Evolutionary conservation across 1,284 basidiomycete species (phyloP).

Genomic region (Trichosporon asahii): DNA sequence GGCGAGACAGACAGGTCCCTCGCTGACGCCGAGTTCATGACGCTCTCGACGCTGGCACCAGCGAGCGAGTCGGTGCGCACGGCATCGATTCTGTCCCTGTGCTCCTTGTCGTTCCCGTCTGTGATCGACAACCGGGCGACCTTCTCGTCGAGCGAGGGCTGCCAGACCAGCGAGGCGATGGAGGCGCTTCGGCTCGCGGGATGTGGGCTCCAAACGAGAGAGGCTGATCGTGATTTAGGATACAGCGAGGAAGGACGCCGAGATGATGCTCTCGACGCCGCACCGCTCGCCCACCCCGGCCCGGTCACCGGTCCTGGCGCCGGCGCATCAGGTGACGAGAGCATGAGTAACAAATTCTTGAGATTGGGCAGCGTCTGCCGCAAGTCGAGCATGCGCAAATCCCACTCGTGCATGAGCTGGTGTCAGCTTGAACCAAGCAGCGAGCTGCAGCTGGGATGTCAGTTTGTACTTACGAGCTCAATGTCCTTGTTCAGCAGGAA

Average conservation of each 20-base stretch:
- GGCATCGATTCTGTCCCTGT: background rate
- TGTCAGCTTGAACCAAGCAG: conserved; percentile 9
- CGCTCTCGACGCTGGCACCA: background rate
- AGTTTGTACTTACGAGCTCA: conserved; percentile 68
- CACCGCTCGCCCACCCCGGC: conserved; percentile 23
- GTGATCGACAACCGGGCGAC: background rate
- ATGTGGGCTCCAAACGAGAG: background rate
- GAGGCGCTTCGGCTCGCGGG: conserved; percentile 1
- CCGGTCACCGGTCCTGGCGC: conserved; percentile 22
- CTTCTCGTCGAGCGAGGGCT: background rate
- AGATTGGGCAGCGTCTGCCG: conserved; percentile 94
- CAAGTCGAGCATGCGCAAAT: conserved; percentile 83
- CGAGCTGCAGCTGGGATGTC: no score
- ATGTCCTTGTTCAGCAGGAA: conserved; percentile 97
- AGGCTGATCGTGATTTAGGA: background rate
- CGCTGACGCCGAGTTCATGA: background rate
- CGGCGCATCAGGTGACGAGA: conserved; percentile 52
- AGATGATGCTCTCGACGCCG: conserved; percentile 16
- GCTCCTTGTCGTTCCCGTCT: background rate
- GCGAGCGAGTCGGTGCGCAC: background rate
- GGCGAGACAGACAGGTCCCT: background rate
- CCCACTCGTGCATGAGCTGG: conserved; percentile 83
- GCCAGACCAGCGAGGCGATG: background rate
- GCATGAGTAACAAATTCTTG: conserved; percentile 84
- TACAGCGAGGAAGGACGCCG: conserved; percentile 15